Conservation (phyloP, 345 rosid species). For the Pugionium cornutum region DNA sequence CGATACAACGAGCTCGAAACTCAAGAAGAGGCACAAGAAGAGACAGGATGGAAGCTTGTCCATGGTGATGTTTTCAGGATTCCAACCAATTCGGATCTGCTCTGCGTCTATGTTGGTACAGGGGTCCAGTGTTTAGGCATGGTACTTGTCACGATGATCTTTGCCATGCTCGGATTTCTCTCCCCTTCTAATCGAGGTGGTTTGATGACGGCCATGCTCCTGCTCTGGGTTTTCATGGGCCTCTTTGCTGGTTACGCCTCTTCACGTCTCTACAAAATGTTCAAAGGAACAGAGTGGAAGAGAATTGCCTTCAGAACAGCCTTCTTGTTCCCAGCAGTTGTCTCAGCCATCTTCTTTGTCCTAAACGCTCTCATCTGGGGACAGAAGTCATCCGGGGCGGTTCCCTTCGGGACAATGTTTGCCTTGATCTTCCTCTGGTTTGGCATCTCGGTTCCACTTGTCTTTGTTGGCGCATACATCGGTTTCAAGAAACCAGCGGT, state of each 20-base stretch:
- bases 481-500: constrained; percentile 76
- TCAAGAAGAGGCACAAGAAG: constrained; percentile 27
- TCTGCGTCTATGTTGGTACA: constrained; percentile 75
- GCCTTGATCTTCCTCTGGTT: constrained; percentile 77
- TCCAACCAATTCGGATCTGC: constrained; percentile 65
- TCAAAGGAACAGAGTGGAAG: constrained; percentile 84
- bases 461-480: constrained; percentile 63
- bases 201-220: constrained; percentile 83
- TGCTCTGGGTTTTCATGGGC: constrained; percentile 89
- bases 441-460: constrained; percentile 80
- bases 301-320: constrained; percentile 73
- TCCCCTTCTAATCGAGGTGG: constrained; percentile 91
- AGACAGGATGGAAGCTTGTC: no score
- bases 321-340: constrained; percentile 63
- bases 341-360: constrained; percentile 68
- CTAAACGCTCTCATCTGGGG: constrained; percentile 83
- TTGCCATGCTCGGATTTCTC: constrained; percentile 78
- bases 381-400: constrained; percentile 85
- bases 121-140: constrained; percentile 81
- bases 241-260: constrained; percentile 76
- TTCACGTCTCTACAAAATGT: constrained; percentile 67
- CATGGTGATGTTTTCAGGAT: constrained; percentile 76
- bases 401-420: constrained; percentile 88
- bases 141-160: constrained; percentile 73
- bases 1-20: constrained; percentile 84